Conservation (phyloP, 2,329 filamentous ascomycete species). For the Diaporthe vexans region DNA sequence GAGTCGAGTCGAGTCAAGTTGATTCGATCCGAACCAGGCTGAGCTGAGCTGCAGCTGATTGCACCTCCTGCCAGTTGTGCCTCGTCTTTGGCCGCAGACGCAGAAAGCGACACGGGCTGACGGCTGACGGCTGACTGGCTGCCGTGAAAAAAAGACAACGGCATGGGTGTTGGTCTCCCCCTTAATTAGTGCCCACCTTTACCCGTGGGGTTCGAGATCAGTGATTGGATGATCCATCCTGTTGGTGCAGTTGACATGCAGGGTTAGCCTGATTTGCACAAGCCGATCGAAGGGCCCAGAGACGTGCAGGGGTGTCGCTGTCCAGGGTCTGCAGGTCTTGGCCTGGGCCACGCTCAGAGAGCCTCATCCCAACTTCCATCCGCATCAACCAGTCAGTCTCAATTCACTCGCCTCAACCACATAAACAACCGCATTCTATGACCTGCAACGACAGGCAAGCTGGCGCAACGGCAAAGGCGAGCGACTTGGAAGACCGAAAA, state of each 20-base stretch:
- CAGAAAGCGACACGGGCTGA: background rate
- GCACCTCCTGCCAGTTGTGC: background rate
- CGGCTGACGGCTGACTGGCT: background rate
- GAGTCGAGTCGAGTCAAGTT: background rate
- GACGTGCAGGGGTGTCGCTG: background rate
- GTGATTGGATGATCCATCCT: slow-evolving; percentile 1
- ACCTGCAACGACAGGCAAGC: slow-evolving; percentile 3
- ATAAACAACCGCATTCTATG: background rate
- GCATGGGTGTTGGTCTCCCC: slow-evolving; percentile 4
- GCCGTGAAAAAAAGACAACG: background rate
- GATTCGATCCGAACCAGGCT: background rate
- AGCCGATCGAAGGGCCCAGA: background rate
- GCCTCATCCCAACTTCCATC: slow-evolving; percentile 3
- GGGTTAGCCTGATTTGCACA: slow-evolving; percentile 4
- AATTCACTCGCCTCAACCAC: background rate
- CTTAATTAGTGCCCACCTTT: slow-evolving; percentile 19
- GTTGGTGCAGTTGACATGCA: background rate
- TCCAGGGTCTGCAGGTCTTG: slow-evolving; percentile 17
- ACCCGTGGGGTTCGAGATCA: background rate
- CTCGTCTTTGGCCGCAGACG: background rate
- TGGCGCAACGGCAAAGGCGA: slow-evolving; percentile 21
- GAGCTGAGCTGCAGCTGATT: slow-evolving; percentile 8
- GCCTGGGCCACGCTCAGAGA: slow-evolving; percentile 1
- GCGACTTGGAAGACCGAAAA: background rate
- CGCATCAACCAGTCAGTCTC: background rate